Evolutionary conservation across 2,329 filamentous ascomycete species (phyloP), one percentile per base, ranked within the genome.

Genomic region (Xylariaceae sp.): DNA sequence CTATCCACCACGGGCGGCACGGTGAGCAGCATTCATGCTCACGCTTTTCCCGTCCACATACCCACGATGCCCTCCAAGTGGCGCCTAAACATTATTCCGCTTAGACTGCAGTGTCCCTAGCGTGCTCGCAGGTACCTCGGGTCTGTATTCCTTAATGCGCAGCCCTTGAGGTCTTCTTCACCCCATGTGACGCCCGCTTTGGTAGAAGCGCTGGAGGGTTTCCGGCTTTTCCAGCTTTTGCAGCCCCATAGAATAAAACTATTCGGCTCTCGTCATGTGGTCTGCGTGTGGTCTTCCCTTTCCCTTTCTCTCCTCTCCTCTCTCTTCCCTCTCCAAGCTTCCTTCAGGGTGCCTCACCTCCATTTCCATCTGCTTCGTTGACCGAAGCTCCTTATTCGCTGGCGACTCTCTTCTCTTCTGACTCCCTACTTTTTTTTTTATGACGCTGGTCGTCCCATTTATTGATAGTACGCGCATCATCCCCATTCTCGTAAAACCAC

Each of bases 381-480:
- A 77, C 66, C 77, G 76, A 77, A 69, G 75, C 73, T 70, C 75
- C 73, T 69, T 74, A 70, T 71, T 78, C 75, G 75, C 77, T 62
- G 66, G 64, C 62, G 57, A 62, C 23, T 65, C 67, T 65, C 69
- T 18, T n/a, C 18, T 66, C 69, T 66, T 62, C 65, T 62, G 67
- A 56, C 35, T 65, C 69, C 62, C 64, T 72, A 71, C 55, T 62
- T 61, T 72, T 68, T 60, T 58, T 66, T 66, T 45, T 45, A 45
- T 45, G 67, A 70, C 71, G 71, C 71, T 51, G 70, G 65, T 50
- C 71, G 71, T 72, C 68, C 56, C 69, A 72, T 72, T 66, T 54
- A 10, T 64, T 68, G 57, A 55, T 65, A 63, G 59, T 62, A 57
- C 54, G 58, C 42, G n/a, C 9, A 13, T 51, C 50, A 54, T 45